phyloP scores from a whole-genome alignment of 2,329 filamentous ascomycete genomes.

The Chaetomiaceae sp. region DNA sequence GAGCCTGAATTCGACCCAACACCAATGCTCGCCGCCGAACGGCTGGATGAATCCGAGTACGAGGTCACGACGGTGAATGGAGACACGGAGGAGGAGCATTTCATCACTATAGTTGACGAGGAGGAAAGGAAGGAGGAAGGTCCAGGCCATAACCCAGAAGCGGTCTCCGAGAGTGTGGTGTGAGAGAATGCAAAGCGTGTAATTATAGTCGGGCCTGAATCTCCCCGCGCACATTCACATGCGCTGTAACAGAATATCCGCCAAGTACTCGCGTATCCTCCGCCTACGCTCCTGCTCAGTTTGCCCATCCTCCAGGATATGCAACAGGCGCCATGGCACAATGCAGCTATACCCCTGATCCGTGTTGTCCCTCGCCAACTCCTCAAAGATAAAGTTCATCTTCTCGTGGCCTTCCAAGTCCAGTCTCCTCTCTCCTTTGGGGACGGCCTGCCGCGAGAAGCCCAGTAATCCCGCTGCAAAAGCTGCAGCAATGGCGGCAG shows the following conservation, averaged over 20 bases:
- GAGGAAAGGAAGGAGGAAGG: not conserved
- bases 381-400: slow-evolving; percentile 8
- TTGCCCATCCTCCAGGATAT: not conserved
- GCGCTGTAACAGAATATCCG: not conserved
- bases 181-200: too few species aligned
- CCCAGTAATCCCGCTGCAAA: slow-evolving; percentile 10
- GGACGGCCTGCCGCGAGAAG: slow-evolving; percentile 11
- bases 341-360: slow-evolving; percentile 16
- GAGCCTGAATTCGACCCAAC: not conserved
- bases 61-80: not conserved
- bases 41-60: not conserved
- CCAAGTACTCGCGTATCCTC: not conserved
- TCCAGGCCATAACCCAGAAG: too few species aligned
- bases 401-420: not conserved
- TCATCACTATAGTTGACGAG: not conserved
- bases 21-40: not conserved
- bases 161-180: too few species aligned
- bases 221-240: not conserved
- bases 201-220: too few species aligned
- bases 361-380: not conserved
- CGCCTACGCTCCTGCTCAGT: not conserved
- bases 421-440: not conserved
- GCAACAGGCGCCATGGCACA: slow-evolving; percentile 9
- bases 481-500: slow-evolving; percentile 12
- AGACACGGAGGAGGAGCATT: not conserved